These are phyloP conservation scores for Mycoemilia scoparia DNA, from an alignment of 192 early-diverging fungal genomes.

Conservation along the genomic window DNA sequence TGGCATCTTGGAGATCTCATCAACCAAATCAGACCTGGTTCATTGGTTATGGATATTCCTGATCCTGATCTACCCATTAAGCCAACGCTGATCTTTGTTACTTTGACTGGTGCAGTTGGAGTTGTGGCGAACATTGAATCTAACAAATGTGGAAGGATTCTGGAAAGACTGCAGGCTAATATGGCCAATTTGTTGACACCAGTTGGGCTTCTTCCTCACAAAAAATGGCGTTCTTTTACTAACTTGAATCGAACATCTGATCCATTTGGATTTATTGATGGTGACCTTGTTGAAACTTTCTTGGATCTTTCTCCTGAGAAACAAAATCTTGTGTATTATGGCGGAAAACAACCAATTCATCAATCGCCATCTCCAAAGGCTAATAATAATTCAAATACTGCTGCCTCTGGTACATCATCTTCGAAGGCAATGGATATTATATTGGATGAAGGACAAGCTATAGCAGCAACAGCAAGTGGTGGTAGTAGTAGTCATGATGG, in stretches of 20 bases:
- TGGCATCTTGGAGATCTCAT: constrained; percentile 68
- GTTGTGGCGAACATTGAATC: constrained; percentile 47
- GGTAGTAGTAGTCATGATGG: no score
- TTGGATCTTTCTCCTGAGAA: constrained; percentile 41
- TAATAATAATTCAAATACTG: no score
- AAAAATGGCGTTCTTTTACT: constrained; percentile 43
- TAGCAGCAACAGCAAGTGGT: no score
- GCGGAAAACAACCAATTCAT: no score
- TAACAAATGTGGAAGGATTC: constrained; percentile 31
- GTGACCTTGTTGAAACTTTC: constrained; percentile 78
- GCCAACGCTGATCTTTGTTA: constrained; percentile 49
- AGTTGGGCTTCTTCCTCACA: constrained; percentile 42
- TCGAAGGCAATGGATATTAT: no score
- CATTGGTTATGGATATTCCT: constrained; percentile 53
- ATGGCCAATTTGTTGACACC: constrained; percentile 33
- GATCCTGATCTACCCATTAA: constrained; percentile 35
- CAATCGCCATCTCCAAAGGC: no score
- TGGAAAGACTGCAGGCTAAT: constrained; percentile 44
- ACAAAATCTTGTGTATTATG: constrained; percentile 16
- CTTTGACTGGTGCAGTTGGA: constrained; percentile 65
- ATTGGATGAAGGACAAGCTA: no score
- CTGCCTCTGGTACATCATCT: no score
- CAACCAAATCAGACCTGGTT: constrained; percentile 60
- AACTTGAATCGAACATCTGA: constrained; percentile 29
- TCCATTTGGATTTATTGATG: constrained; percentile 58